Conservation (phyloP, 345 rosid genomes). For the Eucalyptus marginata region DNA sequence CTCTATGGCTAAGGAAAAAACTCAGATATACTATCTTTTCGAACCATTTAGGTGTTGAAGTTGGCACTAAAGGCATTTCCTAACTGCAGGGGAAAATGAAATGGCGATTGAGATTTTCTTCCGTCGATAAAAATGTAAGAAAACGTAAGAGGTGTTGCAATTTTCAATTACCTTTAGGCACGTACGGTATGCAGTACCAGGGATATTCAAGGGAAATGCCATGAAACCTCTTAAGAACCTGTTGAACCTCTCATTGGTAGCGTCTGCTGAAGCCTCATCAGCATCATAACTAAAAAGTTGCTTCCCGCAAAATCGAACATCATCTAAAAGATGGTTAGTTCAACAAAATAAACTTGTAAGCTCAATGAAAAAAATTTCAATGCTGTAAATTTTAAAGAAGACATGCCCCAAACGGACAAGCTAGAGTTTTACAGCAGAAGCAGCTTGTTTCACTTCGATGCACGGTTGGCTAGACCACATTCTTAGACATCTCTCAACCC, state of each 20-base stretch:
- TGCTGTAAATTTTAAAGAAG: not conserved
- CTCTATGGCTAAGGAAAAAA: not conserved
- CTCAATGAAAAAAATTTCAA: not conserved
- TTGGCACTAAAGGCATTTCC: not conserved
- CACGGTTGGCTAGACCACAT: slow-evolving; percentile 4
- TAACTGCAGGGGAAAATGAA: not conserved
- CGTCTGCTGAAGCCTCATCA: not conserved
- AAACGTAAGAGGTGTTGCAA: not conserved
- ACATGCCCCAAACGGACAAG: not conserved
- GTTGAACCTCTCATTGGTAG: not conserved
- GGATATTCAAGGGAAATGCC: slow-evolving; percentile 21
- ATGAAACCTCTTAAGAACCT: not conserved
- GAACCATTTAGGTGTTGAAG: not conserved
- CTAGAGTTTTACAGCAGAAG: not conserved
- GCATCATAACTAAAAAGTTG: not conserved
- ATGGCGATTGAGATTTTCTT: not conserved
- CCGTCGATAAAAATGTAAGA: not conserved
- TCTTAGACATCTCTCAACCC: not conserved
- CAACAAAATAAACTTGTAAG: not conserved
- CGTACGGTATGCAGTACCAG: slow-evolving; percentile 10
- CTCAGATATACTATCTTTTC: not conserved
- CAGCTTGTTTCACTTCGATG: not conserved
- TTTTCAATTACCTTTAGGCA: slow-evolving; percentile 10
- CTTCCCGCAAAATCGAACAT: not conserved
- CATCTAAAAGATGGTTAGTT: not conserved